These are phyloP conservation scores for Tetrahymena malaccensis DNA, from an alignment of 73 alveolate species.

Conservation along the genomic window DNA sequence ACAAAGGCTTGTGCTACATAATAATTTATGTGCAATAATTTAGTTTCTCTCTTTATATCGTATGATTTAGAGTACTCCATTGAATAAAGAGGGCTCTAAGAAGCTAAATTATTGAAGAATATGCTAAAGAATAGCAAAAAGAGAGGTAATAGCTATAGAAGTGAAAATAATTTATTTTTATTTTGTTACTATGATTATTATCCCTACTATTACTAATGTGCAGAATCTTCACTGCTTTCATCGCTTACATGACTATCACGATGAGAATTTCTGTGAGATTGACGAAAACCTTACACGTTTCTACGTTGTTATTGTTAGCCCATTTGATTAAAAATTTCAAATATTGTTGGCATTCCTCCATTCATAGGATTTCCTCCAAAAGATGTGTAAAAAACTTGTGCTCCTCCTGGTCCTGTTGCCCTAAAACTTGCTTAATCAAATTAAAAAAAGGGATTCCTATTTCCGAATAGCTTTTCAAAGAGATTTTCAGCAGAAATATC, in stretches of 20 bases:
- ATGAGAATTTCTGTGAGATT: not conserved
- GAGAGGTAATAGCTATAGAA: not conserved
- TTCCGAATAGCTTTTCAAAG: not conserved
- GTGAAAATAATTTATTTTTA: not conserved
- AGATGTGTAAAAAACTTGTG: not conserved
- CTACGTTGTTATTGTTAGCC: not conserved
- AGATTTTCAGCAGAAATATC: not conserved
- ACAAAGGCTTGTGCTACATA: not conserved
- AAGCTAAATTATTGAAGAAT: not conserved
- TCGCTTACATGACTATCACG: not conserved
- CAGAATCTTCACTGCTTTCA: not conserved
- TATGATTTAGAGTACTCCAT: not conserved
- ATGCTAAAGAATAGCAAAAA: not conserved
- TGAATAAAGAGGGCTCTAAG: not conserved
- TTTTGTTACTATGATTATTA: not conserved
- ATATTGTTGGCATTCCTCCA: not conserved
- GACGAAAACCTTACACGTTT: not conserved
- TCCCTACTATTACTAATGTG: not conserved
- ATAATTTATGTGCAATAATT: not conserved
- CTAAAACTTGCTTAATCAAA: not conserved
- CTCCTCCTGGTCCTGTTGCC: not conserved
- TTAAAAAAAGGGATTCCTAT: not conserved
- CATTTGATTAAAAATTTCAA: not conserved
- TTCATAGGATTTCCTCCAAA: not conserved
- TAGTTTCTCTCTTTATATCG: not conserved